These are phyloP conservation scores for Porpolomopsis calyptriformis DNA, from an alignment of 768 basidiomycete genomes.

Conservation along the genomic window DNA sequence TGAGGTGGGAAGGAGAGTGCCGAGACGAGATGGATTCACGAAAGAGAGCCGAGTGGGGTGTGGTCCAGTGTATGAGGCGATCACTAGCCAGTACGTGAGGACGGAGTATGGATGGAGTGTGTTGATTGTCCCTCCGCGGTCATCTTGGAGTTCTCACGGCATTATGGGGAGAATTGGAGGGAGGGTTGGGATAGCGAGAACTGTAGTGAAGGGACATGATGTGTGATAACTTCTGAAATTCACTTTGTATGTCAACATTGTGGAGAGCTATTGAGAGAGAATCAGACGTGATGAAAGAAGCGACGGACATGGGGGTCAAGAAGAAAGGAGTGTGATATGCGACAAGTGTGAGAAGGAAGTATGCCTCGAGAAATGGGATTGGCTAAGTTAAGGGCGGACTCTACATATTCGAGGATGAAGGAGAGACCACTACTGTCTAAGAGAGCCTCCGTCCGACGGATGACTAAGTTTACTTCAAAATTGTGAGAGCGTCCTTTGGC, in stretches of 20 bases:
- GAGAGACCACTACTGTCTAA: constrained; percentile 11
- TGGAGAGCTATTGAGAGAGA: not conserved
- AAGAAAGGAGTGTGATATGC: constrained; percentile 2
- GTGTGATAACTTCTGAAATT: not conserved
- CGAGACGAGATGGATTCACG: constrained; percentile 1
- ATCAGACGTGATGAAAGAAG: constrained; percentile 11
- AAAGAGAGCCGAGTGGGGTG: constrained; percentile 7
- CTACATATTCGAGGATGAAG: constrained; percentile 14
- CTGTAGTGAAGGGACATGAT: constrained; percentile 2
- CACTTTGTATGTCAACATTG: not conserved
- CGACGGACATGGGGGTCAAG: constrained; percentile 12
- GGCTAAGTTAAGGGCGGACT: constrained; percentile 19
- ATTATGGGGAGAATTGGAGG: not conserved
- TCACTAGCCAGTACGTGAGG: constrained; percentile 15
- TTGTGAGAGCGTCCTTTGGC: constrained; percentile 23
- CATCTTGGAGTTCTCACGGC: constrained; percentile 7
- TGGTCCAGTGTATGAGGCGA: constrained; percentile 14
- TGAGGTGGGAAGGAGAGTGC: constrained; percentile 7
- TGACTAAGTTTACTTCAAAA: constrained; percentile 19
- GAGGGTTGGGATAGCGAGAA: not conserved
- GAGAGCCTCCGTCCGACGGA: constrained; percentile 12
- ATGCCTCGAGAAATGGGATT: constrained; percentile 22
- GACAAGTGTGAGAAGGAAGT: constrained; percentile 5
- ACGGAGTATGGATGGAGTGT: constrained; percentile 5
- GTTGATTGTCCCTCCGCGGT: constrained; percentile 4